Conservation (phyloP, 345 rosid species). For the Acer negundo region DNA sequence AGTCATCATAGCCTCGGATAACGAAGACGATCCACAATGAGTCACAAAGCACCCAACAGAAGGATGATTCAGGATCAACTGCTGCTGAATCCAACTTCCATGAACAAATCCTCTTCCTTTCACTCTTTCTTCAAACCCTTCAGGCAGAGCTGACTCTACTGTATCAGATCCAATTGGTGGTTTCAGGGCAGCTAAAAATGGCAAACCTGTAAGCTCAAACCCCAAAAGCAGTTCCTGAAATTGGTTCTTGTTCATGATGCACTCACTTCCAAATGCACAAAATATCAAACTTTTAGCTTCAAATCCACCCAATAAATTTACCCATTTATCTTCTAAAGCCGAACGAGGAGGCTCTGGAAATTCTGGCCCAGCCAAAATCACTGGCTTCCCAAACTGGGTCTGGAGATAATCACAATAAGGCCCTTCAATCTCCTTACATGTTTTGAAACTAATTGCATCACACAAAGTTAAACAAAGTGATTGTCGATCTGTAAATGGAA, state of each 20-base stretch:
- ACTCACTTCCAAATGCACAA: slow-evolving; percentile 40
- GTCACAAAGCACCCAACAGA: slow-evolving; percentile 46
- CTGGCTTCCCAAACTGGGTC: slow-evolving; percentile 27
- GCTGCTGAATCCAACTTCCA: slow-evolving; percentile 40
- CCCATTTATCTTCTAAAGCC: slow-evolving; percentile 17
- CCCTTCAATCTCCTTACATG: slow-evolving; percentile 29
- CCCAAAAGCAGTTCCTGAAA: slow-evolving; percentile 37
- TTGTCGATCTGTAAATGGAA: not conserved
- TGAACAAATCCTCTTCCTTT: no score
- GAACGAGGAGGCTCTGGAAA: slow-evolving; percentile 23
- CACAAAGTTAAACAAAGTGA: not conserved
- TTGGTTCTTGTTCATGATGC: slow-evolving; percentile 22
- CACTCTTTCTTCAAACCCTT: slow-evolving; percentile 13
- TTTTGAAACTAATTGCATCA: slow-evolving; percentile 26
- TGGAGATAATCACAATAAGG: slow-evolving; percentile 24
- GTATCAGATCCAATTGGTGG: slow-evolving; percentile 24
- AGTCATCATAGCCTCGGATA: slow-evolving; percentile 31
- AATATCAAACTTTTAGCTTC: slow-evolving; percentile 15
- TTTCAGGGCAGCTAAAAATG: slow-evolving; percentile 31
- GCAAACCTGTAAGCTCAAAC: slow-evolving; percentile 28
- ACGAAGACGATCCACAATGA: slow-evolving; percentile 40
- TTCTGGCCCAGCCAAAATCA: slow-evolving; percentile 33
- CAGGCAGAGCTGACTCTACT: slow-evolving; percentile 30
- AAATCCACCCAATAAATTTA: slow-evolving; percentile 4
- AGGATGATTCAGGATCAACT: slow-evolving; percentile 37